Evolutionary conservation across 805 yeast species (phyloP), one percentile per base, ranked within the genome.

Genomic region (Kodamaea nitidulidarum): DNA sequence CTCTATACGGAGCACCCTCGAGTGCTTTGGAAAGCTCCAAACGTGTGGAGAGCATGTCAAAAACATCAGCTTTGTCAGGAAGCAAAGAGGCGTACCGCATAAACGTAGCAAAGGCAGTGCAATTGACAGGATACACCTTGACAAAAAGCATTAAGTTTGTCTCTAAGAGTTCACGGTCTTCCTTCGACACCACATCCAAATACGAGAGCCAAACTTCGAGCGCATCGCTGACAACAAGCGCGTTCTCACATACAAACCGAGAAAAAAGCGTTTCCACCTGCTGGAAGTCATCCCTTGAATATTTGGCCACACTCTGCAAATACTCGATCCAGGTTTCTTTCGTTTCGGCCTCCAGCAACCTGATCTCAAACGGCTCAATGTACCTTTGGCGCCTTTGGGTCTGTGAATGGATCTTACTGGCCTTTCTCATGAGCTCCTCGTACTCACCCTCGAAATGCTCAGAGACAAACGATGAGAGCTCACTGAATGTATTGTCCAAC

Each of bases 401-500:
- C 10, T 43, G 39, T 4, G 54, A 45, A 40, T 63, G 61, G 0
- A 62, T 38, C 18, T 52, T 54, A 32, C 60, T 61, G 1, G 73
- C 75, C 0, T 37, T n/a, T 5, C 47, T 38, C 70, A 78, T 65
- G 15, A 55, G 52, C 0, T 37, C 27, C 1, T 58, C 61, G 43
- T 75, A 75, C 3, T 57, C 34, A 1, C 47, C 48, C 0, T 54
- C 37, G 15, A 46, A 54, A 32, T 59, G 29, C 2, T 40, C 26
- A 1, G 76, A 56, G 2, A 75, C 57, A 38, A 73, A 71, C 1
- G 52, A 17, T 1, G 80, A 75, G 32, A 60, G 66, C 1, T 55
- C 54, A 7, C 59, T 51, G 46, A 60, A 69, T 0, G 78, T 66
- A 0, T 63, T 60, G 3, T 70, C 72, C 6, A 75, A 39, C 2